phyloP scores from a whole-genome alignment of 352 stramenopile genomes.

The Pythium guiyangense region DNA sequence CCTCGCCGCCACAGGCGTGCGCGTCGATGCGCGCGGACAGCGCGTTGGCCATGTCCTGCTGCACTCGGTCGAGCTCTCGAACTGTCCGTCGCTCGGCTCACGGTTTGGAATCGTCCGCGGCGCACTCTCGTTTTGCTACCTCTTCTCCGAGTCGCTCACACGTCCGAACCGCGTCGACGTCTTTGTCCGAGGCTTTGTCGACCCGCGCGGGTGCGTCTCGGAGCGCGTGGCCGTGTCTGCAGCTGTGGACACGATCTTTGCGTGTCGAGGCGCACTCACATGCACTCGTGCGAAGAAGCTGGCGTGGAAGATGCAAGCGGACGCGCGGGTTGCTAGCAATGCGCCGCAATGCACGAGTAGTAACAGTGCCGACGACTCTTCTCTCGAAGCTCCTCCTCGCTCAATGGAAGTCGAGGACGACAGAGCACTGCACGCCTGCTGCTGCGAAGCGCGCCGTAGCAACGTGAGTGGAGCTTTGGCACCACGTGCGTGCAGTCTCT shows the following conservation, averaged over 20 bases:
- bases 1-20: constrained; percentile 20
- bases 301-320: constrained; percentile 14
- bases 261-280: constrained; percentile 10
- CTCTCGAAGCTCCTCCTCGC: neutral
- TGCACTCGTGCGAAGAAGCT: constrained; percentile 24
- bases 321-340: neutral
- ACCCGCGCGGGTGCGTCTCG: constrained; percentile 21
- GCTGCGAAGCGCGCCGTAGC: constrained; percentile 8
- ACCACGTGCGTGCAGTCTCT: constrained; percentile 7
- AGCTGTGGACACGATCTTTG: constrained; percentile 22
- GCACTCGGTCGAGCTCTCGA: constrained; percentile 28
- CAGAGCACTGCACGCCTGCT: neutral
- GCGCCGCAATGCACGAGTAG: neutral
- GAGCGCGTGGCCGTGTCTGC: constrained; percentile 15
- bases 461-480: constrained; percentile 5
- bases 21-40: neutral
- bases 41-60: constrained; percentile 25
- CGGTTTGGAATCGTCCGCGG: constrained; percentile 24
- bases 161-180: constrained; percentile 16
- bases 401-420: constrained; percentile 2
- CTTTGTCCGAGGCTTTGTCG: constrained; percentile 34
- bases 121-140: constrained; percentile 26
- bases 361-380: neutral
- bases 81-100: constrained; percentile 11
- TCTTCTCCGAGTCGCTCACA: constrained; percentile 21